Conservation (phyloP, 2,329 filamentous ascomycete species). For the Coniella lustricola region DNA sequence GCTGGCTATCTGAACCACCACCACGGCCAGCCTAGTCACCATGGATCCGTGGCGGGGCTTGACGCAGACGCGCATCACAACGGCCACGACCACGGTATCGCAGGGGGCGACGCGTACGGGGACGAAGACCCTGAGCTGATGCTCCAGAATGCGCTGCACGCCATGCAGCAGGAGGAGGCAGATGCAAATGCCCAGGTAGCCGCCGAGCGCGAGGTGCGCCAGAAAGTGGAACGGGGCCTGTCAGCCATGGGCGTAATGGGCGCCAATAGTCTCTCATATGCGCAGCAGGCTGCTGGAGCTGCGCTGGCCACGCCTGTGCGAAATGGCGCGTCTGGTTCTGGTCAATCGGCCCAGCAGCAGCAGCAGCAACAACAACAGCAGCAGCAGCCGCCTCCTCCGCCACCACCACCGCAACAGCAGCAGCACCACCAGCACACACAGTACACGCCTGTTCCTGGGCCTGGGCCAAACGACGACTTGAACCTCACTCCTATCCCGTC, state of each 20-base stretch:
- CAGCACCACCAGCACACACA: conserved; percentile 13
- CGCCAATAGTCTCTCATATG: conserved; percentile 9
- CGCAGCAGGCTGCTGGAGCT: conserved; percentile 18
- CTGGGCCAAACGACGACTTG: conserved; percentile 33
- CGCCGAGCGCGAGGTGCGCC: conserved; percentile 45
- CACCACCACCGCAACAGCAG: conserved; percentile 3
- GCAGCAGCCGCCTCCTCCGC: neutral
- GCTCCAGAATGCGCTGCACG: conserved; percentile 51
- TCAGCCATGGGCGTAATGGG: conserved; percentile 19
- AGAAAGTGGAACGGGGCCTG: conserved; percentile 37
- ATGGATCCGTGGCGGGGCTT: conserved; percentile 4
- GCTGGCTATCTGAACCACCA: conserved; percentile 20
- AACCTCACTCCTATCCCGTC: conserved; percentile 50
- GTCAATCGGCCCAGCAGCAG: neutral
- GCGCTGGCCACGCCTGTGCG: conserved; percentile 18
- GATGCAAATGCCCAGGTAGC: conserved; percentile 52
- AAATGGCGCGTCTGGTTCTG: conserved; percentile 9
- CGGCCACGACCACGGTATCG: conserved; percentile 19
- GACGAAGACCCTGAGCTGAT: conserved; percentile 52
- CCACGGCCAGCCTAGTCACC: conserved; percentile 15
- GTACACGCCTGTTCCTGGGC: conserved; percentile 6
- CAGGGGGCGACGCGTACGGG: conserved; percentile 28
- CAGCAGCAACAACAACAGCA: conserved; percentile 13
- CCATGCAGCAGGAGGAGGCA: conserved; percentile 52
- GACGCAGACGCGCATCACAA: conserved; percentile 18